Conservation (phyloP, 345 rosid genomes). For the Toxicodendron radicans region DNA sequence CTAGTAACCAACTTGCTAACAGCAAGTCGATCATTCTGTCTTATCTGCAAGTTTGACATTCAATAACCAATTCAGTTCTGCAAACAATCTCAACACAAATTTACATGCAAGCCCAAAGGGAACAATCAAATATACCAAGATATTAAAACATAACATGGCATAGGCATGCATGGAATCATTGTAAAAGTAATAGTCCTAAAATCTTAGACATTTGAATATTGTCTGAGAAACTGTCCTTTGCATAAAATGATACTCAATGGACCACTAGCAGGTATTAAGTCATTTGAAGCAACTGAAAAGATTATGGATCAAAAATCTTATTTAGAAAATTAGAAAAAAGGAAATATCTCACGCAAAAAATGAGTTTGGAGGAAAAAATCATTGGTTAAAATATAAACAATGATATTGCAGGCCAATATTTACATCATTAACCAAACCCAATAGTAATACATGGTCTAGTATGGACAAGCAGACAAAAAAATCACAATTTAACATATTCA, state of each 20-base stretch:
- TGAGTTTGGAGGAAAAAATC: neutral
- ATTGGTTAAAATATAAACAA: neutral
- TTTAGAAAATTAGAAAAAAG: neutral
- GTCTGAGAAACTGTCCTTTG: neutral
- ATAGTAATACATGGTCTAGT: neutral
- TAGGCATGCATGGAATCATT: neutral
- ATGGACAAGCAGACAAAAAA: neutral
- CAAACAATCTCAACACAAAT: conserved; percentile 7
- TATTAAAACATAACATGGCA: neutral
- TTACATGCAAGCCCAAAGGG: neutral
- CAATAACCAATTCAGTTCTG: neutral
- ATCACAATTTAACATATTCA: neutral
- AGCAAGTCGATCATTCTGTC: conserved; percentile 91
- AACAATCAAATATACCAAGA: neutral
- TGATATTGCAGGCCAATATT: neutral
- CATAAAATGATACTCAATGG: neutral
- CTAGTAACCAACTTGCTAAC: conserved; percentile 87
- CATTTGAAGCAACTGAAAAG: neutral
- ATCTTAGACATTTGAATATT: neutral
- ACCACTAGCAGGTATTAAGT: neutral
- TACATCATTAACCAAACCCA: neutral
- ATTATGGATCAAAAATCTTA: neutral
- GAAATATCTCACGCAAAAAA: neutral
- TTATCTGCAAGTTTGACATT: conserved; percentile 54
- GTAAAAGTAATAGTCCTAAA: neutral